Evolutionary conservation across 1,284 basidiomycete species (phyloP).

Genomic region (Moesziomyces sp.): DNA sequence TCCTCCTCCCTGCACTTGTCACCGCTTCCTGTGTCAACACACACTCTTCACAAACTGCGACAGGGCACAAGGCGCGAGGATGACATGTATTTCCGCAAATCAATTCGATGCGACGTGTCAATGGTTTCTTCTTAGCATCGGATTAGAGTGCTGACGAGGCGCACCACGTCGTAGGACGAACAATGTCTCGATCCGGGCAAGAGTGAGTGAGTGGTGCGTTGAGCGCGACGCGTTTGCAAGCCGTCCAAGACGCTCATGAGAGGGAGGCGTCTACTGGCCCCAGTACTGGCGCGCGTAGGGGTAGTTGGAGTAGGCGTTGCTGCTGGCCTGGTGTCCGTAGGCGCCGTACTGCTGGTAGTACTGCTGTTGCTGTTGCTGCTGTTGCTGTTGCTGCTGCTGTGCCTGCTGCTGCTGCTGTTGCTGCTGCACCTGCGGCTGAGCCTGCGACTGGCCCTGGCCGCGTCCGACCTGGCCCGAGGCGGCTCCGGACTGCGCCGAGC

Average conservation of each 20-base stretch:
- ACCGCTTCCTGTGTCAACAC: no score
- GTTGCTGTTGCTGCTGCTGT: constrained; percentile 52
- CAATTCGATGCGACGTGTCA: no score
- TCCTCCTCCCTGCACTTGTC: no score
- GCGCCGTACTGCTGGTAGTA: constrained; percentile 64
- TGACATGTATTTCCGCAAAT: no score
- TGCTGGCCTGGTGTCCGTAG: constrained; percentile 60
- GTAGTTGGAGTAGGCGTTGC: constrained; percentile 59
- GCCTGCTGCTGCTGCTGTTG: constrained; percentile 48
- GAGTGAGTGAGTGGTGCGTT: neutral
- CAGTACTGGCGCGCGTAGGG: constrained; percentile 65
- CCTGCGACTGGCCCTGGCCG: constrained; percentile 43
- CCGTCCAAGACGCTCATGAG: neutral
- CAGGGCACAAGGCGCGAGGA: no score
- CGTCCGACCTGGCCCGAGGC: constrained; percentile 40
- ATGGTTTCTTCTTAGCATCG: no score
- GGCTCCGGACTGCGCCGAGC: constrained; percentile 21
- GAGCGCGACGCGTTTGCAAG: constrained; percentile 3
- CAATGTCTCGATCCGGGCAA: no score
- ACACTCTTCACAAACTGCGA: no score
- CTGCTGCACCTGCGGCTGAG: constrained; percentile 35
- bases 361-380: constrained; percentile 63
- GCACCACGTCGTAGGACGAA: no score
- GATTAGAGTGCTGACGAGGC: no score
- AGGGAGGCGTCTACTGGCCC: constrained; percentile 45